Conservation (phyloP, 2,329 filamentous ascomycete species). For the Aspergillus sclerotialis region DNA sequence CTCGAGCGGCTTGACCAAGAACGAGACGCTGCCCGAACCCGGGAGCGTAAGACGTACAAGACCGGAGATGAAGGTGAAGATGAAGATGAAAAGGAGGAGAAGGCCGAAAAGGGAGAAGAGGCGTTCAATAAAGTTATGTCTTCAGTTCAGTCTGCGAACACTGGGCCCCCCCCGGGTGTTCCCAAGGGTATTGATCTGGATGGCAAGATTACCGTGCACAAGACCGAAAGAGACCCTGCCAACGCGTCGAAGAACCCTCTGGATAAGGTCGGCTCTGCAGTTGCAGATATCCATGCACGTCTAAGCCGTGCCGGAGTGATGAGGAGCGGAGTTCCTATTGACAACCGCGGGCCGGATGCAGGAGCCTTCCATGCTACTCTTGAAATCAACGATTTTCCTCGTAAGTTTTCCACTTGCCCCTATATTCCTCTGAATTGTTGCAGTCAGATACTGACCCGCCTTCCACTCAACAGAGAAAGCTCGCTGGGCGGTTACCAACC, state of each 20-base stretch:
- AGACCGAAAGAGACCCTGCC: slow-evolving; percentile 53
- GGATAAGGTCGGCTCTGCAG: slow-evolving; percentile 83
- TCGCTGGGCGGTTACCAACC: slow-evolving; percentile 95
- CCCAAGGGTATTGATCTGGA: slow-evolving; percentile 56
- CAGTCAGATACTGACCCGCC: slow-evolving; percentile 6
- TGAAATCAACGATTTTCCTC: slow-evolving; percentile 98
- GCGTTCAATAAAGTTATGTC: slow-evolving; percentile 55
- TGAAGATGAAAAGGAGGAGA: slow-evolving; percentile 60
- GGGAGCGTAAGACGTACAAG: slow-evolving; percentile 84
- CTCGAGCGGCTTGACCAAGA: slow-evolving; percentile 87
- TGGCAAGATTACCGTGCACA: slow-evolving; percentile 66
- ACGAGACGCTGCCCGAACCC: slow-evolving; percentile 75
- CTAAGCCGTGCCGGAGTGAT: slow-evolving; percentile 84
- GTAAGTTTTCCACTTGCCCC: slow-evolving; percentile 31
- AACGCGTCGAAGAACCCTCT: slow-evolving; percentile 56
- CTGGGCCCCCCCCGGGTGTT: slow-evolving; percentile 38
- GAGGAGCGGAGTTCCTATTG: slow-evolving; percentile 85
- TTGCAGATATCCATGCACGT: slow-evolving; percentile 83
- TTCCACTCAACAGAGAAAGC: slow-evolving; percentile 61
- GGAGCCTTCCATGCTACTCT: slow-evolving; percentile 94
- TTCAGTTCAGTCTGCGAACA: slow-evolving; percentile 57
- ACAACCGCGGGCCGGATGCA: slow-evolving; percentile 97
- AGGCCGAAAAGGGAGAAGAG: slow-evolving; percentile 58
- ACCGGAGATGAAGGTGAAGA: slow-evolving; percentile 78
- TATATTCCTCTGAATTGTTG: too few species aligned